Evolutionary conservation across 352 stramenopile genomes (phyloP).

Genomic region (Elongisporangium undulatum): DNA sequence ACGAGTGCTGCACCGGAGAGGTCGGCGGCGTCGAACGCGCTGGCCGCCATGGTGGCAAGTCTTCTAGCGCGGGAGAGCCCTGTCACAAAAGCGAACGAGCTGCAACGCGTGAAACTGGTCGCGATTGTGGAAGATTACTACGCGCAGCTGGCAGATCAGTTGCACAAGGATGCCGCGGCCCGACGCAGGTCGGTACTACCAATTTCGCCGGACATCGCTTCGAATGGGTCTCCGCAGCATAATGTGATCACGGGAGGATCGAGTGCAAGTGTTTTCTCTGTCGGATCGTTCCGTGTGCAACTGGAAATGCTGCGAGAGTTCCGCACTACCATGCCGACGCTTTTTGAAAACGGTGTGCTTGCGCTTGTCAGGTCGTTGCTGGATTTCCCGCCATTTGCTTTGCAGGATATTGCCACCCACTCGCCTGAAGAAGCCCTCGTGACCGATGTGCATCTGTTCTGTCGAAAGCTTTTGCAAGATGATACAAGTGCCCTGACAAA

Average conservation of each 20-base stretch:
- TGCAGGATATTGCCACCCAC: constrained; percentile 17
- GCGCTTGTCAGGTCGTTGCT: constrained; percentile 48
- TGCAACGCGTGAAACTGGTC: constrained; percentile 28
- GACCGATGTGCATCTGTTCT: constrained; percentile 48
- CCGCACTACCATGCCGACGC: constrained; percentile 20
- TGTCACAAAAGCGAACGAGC: constrained; percentile 26
- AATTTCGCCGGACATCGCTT: not conserved
- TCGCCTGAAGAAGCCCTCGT: constrained; percentile 35
- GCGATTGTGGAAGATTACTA: constrained; percentile 29
- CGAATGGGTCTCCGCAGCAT: not conserved
- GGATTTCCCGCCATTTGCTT: constrained; percentile 50
- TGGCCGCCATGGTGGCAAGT: constrained; percentile 33
- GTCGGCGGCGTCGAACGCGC: constrained; percentile 22
- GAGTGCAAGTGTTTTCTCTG: constrained; percentile 33
- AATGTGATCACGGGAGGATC: constrained; percentile 17
- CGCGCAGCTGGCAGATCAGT: constrained; percentile 18
- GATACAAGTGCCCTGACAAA: constrained; percentile 5
- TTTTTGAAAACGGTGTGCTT: constrained; percentile 53
- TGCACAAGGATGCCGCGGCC: not conserved
- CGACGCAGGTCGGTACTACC: not conserved
- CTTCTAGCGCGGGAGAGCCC: constrained; percentile 32
- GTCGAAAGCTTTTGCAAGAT: constrained; percentile 22
- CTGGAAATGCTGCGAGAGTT: constrained; percentile 67
- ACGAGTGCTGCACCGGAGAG: constrained; percentile 6
- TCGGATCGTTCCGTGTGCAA: constrained; percentile 57